Conservation (phyloP, 805 yeast species). For the Yarrowia sp. region DNA sequence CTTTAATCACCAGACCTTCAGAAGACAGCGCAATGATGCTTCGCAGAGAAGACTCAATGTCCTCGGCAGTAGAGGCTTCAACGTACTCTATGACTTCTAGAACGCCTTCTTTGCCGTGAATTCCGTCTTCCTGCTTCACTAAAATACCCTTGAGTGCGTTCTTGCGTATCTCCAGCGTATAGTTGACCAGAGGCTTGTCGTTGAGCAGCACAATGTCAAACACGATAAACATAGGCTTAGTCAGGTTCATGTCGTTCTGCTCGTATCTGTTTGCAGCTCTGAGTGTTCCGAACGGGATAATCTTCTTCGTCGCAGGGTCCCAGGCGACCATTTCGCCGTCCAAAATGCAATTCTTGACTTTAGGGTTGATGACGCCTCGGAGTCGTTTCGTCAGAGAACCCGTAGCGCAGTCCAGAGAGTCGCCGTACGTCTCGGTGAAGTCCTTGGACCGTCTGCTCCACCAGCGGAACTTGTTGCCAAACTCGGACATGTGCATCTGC, state of each 20-base stretch:
- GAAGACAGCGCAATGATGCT: conserved; percentile 58
- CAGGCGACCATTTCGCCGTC: conserved; percentile 96
- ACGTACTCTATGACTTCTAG: conserved; percentile 37
- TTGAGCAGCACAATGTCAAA: conserved; percentile 76
- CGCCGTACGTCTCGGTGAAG: conserved; percentile 69
- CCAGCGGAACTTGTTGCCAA: conserved; percentile 48
- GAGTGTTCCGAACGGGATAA: conserved; percentile 79
- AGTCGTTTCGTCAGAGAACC: conserved; percentile 60
- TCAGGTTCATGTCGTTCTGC: conserved; percentile 39
- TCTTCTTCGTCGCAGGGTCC: conserved; percentile 52
- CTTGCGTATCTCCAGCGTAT: conserved; percentile 57
- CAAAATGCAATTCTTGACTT: conserved; percentile 46
- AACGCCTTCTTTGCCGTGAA: conserved; percentile 44
- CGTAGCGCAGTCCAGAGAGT: conserved; percentile 38
- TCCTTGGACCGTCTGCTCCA: conserved; percentile 71
- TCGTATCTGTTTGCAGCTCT: conserved; percentile 65
- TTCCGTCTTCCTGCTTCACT: conserved; percentile 31
- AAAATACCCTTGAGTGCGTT: conserved; percentile 41
- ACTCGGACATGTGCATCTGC: conserved; percentile 62
- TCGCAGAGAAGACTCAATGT: conserved; percentile 55
- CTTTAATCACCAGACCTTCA: conserved; percentile 82
- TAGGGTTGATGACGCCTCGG: conserved; percentile 39
- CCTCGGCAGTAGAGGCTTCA: conserved; percentile 47
- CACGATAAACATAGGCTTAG: conserved; percentile 45
- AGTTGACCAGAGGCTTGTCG: conserved; percentile 56